Evolutionary conservation across 2,329 filamentous ascomycete species (phyloP).

Genomic region (Chalaropsis thielavioides): DNA sequence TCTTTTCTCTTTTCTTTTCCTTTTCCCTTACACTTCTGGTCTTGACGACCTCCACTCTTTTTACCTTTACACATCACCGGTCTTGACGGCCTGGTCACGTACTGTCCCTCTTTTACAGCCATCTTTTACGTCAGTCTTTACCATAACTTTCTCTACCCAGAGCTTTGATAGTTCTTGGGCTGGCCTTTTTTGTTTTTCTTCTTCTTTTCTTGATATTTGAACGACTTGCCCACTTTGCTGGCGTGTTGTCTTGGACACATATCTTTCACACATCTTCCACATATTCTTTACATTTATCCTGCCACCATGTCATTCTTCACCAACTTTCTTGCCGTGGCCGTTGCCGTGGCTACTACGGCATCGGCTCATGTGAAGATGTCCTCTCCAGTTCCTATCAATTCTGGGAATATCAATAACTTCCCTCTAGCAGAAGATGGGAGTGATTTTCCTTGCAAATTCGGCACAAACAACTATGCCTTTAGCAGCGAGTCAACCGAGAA

Average conservation of each 20-base stretch:
- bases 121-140: neutral
- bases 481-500: slow-evolving; percentile 30
- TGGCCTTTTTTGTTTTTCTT: slow-evolving; percentile 4
- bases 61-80: slow-evolving; percentile 6
- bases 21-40: slow-evolving; percentile 1
- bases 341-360: slow-evolving; percentile 44
- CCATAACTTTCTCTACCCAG: neutral
- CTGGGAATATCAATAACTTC: slow-evolving; percentile 34
- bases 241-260: neutral
- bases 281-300: neutral
- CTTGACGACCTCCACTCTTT: slow-evolving; percentile 14
- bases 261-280: neutral
- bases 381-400: slow-evolving; percentile 48
- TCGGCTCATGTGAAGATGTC: slow-evolving; percentile 66
- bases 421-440: slow-evolving; percentile 47
- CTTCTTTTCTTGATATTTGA: neutral
- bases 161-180: slow-evolving; percentile 7
- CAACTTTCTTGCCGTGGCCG: slow-evolving; percentile 32
- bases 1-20: slow-evolving; percentile 10
- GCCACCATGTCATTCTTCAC: slow-evolving; percentile 20
- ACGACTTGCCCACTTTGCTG: neutral
- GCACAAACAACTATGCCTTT: slow-evolving; percentile 23
- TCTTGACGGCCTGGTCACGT: neutral
- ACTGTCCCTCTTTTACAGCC: neutral
- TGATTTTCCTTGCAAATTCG: slow-evolving; percentile 73